A percentile compares a stretch with the other conserved stretches of the same genome.
Evolutionary conservation across 257 asterid genomes (phyloP).

Genomic region (Scutellaria barbata): DNA sequence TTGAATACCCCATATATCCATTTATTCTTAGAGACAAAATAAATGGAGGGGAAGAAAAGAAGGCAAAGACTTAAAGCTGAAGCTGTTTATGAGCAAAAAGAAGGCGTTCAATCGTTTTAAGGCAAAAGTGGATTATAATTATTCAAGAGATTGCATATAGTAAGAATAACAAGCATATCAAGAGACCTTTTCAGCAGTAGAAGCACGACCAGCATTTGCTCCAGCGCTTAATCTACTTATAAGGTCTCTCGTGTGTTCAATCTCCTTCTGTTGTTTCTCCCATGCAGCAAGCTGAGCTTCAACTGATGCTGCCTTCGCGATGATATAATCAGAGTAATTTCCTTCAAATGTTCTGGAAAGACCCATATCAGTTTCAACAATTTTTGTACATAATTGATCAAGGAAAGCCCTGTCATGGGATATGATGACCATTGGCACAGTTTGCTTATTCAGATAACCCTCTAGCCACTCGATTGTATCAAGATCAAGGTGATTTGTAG

Average conservation of each 20-base stretch:
- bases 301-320: slow-evolving; percentile 78
- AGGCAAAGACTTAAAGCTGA: not conserved
- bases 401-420: slow-evolving; percentile 99
- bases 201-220: slow-evolving; percentile 98
- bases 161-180: slow-evolving; percentile 4
- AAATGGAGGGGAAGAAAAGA: not conserved
- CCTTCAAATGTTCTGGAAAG: slow-evolving; percentile 88
- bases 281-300: slow-evolving; percentile 93
- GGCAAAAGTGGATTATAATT: not conserved
- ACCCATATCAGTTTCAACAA: slow-evolving; percentile 97
- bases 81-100: slow-evolving; percentile 2
- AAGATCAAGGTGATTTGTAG: slow-evolving; percentile 98
- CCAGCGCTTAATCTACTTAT: slow-evolving; percentile 90
- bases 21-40: not conserved
- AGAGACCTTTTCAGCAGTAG: slow-evolving; percentile 94
- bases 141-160: not conserved
- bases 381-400: slow-evolving; percentile 92
- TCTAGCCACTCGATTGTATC: slow-evolving; percentile 99
- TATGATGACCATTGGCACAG: slow-evolving; percentile 98
- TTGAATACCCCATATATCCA: not conserved
- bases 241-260: slow-evolving; percentile 76
- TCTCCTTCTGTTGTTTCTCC: slow-evolving; percentile 98
- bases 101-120: not conserved
- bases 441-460: slow-evolving; percentile 90
- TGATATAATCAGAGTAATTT: slow-evolving; percentile 76